Conservation (phyloP, 176 grass and related monocot genomes). For the Chrysopogon serrulatus region DNA sequence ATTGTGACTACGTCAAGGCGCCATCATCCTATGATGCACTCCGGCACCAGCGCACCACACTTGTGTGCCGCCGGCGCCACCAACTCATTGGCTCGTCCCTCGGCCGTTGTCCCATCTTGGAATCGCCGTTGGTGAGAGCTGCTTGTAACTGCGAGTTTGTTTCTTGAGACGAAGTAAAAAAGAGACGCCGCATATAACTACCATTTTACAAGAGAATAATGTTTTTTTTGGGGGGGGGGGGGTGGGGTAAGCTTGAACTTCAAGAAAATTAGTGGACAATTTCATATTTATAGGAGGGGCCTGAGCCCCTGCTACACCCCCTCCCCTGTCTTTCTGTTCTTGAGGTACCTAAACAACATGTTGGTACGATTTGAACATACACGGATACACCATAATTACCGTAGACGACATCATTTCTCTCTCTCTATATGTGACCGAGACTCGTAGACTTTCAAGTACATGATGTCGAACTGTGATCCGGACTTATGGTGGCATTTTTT, state of each 20-base stretch:
- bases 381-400: no score
- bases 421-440: neutral
- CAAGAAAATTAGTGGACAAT: no score
- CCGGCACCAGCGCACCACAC: neutral
- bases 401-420: neutral
- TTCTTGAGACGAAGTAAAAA: neutral
- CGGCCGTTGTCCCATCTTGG: neutral
- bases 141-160: neutral
- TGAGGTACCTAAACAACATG: no score
- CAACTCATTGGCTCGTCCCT: neutral
- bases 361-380: no score
- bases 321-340: no score
- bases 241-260: no score
- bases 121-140: neutral
- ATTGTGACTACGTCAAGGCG: neutral
- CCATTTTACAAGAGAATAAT: no score
- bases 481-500: neutral
- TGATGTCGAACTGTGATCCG: neutral
- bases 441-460: neutral
- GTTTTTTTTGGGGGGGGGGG: no score
- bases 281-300: no score
- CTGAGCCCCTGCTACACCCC: no score
- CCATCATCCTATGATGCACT: conserved; percentile 28
- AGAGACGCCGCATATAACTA: no score
- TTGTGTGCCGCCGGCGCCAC: neutral